Evolutionary conservation across 768 basidiomycete genomes (phyloP).

Genomic region (Sarcodon sp.): DNA sequence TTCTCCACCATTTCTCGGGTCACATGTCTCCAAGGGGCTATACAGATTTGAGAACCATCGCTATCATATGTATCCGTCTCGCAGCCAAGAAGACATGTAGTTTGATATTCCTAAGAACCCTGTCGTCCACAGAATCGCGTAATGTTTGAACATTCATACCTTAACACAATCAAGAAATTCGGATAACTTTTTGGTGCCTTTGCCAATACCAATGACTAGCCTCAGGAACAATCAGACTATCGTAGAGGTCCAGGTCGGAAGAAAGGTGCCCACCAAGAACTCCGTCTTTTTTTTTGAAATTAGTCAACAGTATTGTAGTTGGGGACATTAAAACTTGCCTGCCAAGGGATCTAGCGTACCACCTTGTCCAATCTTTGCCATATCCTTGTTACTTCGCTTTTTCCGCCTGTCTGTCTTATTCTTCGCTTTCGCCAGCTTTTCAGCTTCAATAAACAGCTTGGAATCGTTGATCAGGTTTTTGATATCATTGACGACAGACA

Average conservation of each 20-base stretch:
- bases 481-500: conserved; percentile 78
- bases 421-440: conserved; percentile 21
- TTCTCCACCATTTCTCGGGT: conserved; percentile 65
- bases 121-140: neutral
- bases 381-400: conserved; percentile 23
- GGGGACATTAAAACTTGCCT: conserved; percentile 36
- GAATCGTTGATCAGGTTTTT: conserved; percentile 73
- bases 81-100: conserved; percentile 85
- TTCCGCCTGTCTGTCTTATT: conserved; percentile 21
- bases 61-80: conserved; percentile 94
- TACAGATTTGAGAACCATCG: conserved; percentile 69
- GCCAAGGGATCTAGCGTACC: conserved; percentile 96
- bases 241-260: neutral
- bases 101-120: conserved; percentile 66
- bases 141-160: conserved; percentile 26
- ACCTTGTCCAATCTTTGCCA: conserved; percentile 81
- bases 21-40: conserved; percentile 74
- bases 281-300: neutral
- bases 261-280: conserved; percentile 56
- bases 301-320: neutral
- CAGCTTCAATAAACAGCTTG: conserved; percentile 55
- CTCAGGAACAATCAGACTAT: neutral
- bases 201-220: conserved; percentile 79
- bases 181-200: conserved; percentile 77
- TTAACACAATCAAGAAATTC: conserved; percentile 85